These are phyloP conservation scores for Pseudocercospora crystallina DNA, from an alignment of 2,329 filamentous ascomycete genomes.

Conservation along the genomic window DNA sequence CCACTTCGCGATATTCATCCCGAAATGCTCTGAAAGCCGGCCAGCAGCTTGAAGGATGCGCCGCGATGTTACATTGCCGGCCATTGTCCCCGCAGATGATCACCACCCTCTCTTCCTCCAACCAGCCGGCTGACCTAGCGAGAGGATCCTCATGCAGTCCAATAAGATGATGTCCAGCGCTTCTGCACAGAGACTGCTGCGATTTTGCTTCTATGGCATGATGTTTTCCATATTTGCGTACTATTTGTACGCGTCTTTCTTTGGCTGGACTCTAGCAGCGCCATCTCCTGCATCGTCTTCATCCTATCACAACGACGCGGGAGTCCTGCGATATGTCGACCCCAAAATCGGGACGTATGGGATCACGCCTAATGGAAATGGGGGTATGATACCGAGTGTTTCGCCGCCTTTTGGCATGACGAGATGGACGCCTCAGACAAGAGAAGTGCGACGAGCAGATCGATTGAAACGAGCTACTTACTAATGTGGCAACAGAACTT, in stretches of 20 bases:
- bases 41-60: too few relatives aligned
- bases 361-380: slow-evolving; percentile 35
- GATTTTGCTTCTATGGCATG: not conserved
- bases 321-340: slow-evolving; percentile 33
- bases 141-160: too few relatives aligned
- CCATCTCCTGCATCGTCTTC: not conserved
- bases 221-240: not conserved
- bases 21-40: too few relatives aligned
- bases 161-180: too few relatives aligned
- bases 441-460: slow-evolving; percentile 20
- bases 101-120: too few relatives aligned
- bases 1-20: too few relatives aligned
- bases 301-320: slow-evolving; percentile 27
- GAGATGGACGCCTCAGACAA: slow-evolving; percentile 52
- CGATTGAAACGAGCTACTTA: slow-evolving; percentile 28
- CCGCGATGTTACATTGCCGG: too few relatives aligned
- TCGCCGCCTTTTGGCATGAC: slow-evolving; percentile 51
- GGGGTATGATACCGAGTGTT: slow-evolving; percentile 37
- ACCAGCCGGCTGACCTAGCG: too few relatives aligned
- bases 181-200: not conserved
- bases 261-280: not conserved
- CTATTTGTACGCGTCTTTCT: not conserved
- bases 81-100: too few relatives aligned
- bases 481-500: slow-evolving; percentile 38
- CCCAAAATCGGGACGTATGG: slow-evolving; percentile 36